A percentile compares a stretch with the other conserved stretches of the same genome.
Evolutionary conservation across 768 basidiomycete species (phyloP).

Genomic region (Hemileccinum impolitum): DNA sequence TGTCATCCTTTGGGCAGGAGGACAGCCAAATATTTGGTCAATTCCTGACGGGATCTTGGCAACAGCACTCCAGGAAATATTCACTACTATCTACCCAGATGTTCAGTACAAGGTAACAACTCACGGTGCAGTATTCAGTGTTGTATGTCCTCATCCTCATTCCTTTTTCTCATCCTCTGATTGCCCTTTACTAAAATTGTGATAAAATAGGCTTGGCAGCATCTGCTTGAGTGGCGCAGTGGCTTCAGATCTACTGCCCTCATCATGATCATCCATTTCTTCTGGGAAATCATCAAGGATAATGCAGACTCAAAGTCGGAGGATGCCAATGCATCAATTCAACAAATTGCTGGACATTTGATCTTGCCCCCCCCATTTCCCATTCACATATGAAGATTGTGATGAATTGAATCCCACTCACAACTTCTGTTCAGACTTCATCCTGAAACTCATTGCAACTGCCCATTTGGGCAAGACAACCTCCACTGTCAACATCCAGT

Average conservation of each 20-base stretch:
- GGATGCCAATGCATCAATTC: background rate
- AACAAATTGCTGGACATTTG: background rate
- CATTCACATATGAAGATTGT: slow-evolving; percentile 1
- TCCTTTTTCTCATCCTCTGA: background rate
- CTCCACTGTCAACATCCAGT: background rate
- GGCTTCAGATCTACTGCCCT: slow-evolving; percentile 1
- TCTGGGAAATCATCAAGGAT: background rate
- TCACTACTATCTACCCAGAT: background rate
- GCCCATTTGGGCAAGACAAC: slow-evolving; percentile 2
- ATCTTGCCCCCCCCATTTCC: background rate
- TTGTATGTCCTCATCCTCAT: background rate
- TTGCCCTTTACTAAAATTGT: background rate
- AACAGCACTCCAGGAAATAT: slow-evolving; percentile 1
- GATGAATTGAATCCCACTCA: background rate
- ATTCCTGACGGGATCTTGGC: background rate
- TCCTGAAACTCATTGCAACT: background rate
- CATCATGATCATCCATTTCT: background rate
- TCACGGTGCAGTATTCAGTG: background rate
- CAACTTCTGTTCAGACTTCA: slow-evolving; percentile 1
- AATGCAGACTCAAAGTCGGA: background rate
- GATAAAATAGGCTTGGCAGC: slow-evolving; percentile 3
- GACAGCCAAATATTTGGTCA: background rate
- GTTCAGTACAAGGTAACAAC: background rate
- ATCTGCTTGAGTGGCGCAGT: slow-evolving; percentile 2
- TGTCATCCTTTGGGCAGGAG: slow-evolving; percentile 1